Percentiles rank a stretch among this genome's conserved stretches.
phyloP scores from a whole-genome alignment of 2,329 filamentous ascomycete genomes.

The Pseudodiploospora longispora region DNA sequence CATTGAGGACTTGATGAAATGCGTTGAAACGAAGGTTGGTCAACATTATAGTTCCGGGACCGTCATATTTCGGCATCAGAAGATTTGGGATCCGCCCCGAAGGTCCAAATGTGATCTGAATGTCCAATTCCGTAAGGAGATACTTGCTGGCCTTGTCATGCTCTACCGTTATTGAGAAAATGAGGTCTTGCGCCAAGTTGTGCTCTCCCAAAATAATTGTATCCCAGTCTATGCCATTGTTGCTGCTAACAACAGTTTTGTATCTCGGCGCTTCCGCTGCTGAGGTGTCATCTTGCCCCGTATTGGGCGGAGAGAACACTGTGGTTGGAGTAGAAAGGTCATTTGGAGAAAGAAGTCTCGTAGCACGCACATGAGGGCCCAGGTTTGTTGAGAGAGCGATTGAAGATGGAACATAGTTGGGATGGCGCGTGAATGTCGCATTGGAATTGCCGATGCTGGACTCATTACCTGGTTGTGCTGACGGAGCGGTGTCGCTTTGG shows the following conservation, averaged over 20 bases:
- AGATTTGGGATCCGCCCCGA: not conserved
- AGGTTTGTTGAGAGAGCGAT: not conserved
- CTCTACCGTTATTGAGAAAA: slow-evolving; percentile 4
- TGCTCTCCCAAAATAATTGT: not conserved
- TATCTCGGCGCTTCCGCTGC: not conserved
- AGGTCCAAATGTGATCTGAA: slow-evolving; percentile 2
- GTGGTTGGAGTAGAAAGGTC: not conserved
- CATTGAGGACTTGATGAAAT: not conserved
- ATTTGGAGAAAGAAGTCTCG: not conserved
- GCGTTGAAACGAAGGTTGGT: slow-evolving; percentile 12
- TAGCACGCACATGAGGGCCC: not conserved
- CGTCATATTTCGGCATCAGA: slow-evolving; percentile 7
- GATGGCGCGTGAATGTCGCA: not conserved
- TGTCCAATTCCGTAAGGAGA: slow-evolving; percentile 3
- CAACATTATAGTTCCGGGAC: slow-evolving; percentile 8
- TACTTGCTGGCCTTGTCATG: slow-evolving; percentile 3
- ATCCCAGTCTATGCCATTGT: not conserved
- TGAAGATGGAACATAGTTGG: not conserved
- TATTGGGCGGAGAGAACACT: not conserved
- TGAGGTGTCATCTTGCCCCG: not conserved
- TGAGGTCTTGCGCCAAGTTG: slow-evolving; percentile 6
- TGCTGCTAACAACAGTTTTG: not conserved
- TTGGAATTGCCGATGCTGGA: not conserved
- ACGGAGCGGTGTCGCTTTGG: no score
- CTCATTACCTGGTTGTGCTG: no score